Conservation (phyloP, 768 basidiomycete genomes). For the Russula dissimulans region DNA sequence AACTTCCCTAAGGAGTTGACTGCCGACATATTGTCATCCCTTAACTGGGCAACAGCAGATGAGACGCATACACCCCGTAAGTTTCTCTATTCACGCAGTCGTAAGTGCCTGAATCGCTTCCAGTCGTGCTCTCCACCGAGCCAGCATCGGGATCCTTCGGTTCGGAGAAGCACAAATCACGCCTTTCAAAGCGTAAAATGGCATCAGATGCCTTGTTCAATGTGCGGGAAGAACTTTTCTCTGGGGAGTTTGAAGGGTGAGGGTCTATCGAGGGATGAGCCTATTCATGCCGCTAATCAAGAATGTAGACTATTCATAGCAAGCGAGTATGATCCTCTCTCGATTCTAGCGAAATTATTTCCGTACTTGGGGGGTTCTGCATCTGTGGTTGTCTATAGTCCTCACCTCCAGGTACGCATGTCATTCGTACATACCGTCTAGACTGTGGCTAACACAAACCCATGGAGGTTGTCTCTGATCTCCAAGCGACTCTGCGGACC, state of each 20-base stretch:
- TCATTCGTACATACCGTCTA: background rate
- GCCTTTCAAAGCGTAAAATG: slow-evolving; percentile 69
- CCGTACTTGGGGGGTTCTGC: slow-evolving; percentile 81
- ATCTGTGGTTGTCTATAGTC: slow-evolving; percentile 80
- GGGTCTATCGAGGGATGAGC: slow-evolving; percentile 19
- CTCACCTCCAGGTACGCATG: slow-evolving; percentile 57
- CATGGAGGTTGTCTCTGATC: slow-evolving; percentile 60
- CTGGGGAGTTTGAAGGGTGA: slow-evolving; percentile 84
- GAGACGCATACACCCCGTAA: slow-evolving; percentile 63
- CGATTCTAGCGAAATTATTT: slow-evolving; percentile 62
- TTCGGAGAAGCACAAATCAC: slow-evolving; percentile 62
- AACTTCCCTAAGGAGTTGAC: slow-evolving; percentile 60
- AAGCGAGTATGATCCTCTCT: slow-evolving; percentile 76
- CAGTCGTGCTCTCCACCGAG: slow-evolving; percentile 55
- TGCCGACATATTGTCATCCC: slow-evolving; percentile 47
- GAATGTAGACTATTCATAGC: slow-evolving; percentile 63
- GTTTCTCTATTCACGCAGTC: background rate
- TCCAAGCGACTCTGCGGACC: slow-evolving; percentile 61
- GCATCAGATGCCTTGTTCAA: slow-evolving; percentile 51
- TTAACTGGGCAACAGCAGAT: slow-evolving; percentile 90
- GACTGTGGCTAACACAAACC: background rate
- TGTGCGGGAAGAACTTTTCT: slow-evolving; percentile 72
- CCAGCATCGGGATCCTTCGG: slow-evolving; percentile 47
- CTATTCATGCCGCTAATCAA: background rate
- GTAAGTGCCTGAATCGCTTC: slow-evolving; percentile 10